Evolutionary conservation across 495 filamentous ascomycete species (phyloP).

Genomic region (Sporormia fimetaria): DNA sequence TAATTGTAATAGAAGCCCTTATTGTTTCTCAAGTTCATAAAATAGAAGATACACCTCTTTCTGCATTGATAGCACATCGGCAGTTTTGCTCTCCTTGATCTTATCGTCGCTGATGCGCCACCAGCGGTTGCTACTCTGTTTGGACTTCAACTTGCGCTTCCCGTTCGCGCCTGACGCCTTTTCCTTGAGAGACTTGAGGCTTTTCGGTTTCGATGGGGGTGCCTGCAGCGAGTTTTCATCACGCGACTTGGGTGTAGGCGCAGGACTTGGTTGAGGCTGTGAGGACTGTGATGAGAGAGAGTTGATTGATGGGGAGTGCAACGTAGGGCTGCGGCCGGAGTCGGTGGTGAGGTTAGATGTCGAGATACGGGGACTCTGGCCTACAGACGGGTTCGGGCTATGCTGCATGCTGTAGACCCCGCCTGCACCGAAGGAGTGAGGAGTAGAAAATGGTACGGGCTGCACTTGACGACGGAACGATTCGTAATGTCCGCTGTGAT

Average conservation of each 20-base stretch:
- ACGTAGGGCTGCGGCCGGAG: slow-evolving; percentile 12
- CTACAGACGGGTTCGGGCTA: slow-evolving; percentile 39
- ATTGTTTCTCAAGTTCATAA: slow-evolving; percentile 70
- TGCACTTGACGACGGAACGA: slow-evolving; percentile 78
- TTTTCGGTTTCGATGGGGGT: slow-evolving; percentile 7
- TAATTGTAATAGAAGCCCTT: no score
- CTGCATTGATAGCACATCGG: slow-evolving; percentile 86
- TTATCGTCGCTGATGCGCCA: slow-evolving; percentile 99
- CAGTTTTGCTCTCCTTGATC: slow-evolving; percentile 83
- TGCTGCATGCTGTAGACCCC: slow-evolving; percentile 52
- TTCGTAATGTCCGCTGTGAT: slow-evolving; percentile 95
- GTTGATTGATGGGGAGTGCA: slow-evolving; percentile 34
- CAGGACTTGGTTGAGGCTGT: slow-evolving; percentile 11
- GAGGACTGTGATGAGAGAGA: slow-evolving; percentile 37
- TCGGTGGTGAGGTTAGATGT: slow-evolving; percentile 16
- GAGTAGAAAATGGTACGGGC: slow-evolving; percentile 64
- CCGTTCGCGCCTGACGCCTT: slow-evolving; percentile 25
- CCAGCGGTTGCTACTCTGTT: slow-evolving; percentile 58
- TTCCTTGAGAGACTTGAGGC: slow-evolving; percentile 22
- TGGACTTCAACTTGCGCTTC: slow-evolving; percentile 44
- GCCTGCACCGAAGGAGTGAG: slow-evolving; percentile 58
- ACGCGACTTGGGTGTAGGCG: slow-evolving; percentile 33
- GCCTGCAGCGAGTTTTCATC: slow-evolving; percentile 23
- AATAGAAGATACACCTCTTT: slow-evolving; percentile 93
- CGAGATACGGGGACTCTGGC: slow-evolving; percentile 29